Base-by-base conservation (phyloP, 1,284 basidiomycete species). In the Flammula alnicola region DNA sequence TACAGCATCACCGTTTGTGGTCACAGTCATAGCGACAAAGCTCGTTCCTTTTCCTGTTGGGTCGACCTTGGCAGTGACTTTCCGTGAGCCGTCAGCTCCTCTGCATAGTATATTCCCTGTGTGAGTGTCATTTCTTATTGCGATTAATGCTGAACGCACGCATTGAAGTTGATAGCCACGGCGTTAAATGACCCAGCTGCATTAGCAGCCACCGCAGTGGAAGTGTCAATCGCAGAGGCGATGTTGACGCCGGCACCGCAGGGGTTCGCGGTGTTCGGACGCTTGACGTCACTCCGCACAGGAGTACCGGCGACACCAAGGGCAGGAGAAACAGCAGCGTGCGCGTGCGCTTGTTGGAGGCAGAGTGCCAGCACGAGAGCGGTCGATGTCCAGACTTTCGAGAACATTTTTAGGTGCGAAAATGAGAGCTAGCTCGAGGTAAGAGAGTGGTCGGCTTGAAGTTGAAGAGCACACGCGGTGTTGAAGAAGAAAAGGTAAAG, bases 161-260 rank as follows among this genome's bases (percentile, higher is more conserved):
- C 67, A 56, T 83, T 82, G 63, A 79, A 81, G 66, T 80, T 75
- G 31, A 69, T 74, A 41, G 70, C 67, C 20, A 68, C 76, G 8
- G 71, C 70, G 8, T 64, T 65, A 61, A 80, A 76, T 1, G 70
- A 63, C 22, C 75, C 77, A 47, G 77, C 69, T 3, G 71, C 66
- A 33, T 62, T 64, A n/a, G 72, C 72, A 5, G 63, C 55, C 19
- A 80, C 67, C 2, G 75, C 61, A 1, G 70, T 73, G 4, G 77
- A 73, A n/a, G 65, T 63, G 51, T 73, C 72, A 46, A 82, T 44
- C 37, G 61, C 70, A 11, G 62, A 50, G 5, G 75, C 72, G 31
- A 81, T 68, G 58, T 77, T 69, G 35, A 72, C 64, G 10, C 62
- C n/a, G n/a, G n/a, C 72, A 26, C 80, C 80, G 57, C 81, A 83